Percentiles rank a stretch among this genome's conserved stretches.
These are phyloP conservation scores for Tricholoma furcatifolium DNA, from an alignment of 768 basidiomycete species.

Conservation along the genomic window DNA sequence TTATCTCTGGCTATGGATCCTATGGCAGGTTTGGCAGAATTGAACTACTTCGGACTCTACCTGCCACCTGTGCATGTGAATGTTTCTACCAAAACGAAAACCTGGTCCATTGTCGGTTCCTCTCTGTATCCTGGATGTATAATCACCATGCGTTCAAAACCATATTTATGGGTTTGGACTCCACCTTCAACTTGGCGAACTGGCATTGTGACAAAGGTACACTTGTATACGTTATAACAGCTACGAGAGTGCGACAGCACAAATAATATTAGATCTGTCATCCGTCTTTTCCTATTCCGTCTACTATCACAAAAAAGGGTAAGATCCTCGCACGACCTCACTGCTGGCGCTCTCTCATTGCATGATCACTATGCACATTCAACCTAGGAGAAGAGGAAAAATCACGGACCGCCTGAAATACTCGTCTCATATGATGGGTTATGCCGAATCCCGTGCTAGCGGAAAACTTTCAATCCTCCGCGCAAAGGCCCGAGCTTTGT, in stretches of 20 bases:
- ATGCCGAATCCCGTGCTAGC: not conserved
- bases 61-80: no score
- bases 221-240: not conserved
- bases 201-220: no score
- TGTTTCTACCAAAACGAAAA: no score
- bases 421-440: constrained; percentile 4
- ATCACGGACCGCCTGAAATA: constrained; percentile 12
- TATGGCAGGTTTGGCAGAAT: no score
- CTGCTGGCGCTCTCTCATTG: not conserved
- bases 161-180: no score
- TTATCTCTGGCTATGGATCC: no score
- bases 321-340: constrained; percentile 10
- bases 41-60: no score
- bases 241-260: not conserved
- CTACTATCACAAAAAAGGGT: constrained; percentile 6
- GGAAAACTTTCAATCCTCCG: not conserved
- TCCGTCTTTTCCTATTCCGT: not conserved
- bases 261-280: not conserved
- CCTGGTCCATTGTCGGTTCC: no score
- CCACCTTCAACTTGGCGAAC: no score
- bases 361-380: not conserved
- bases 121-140: no score
- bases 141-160: no score
- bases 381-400: constrained; percentile 19
- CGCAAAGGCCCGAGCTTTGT: not conserved